Evolutionary conservation across 1,284 basidiomycete genomes (phyloP), one percentile per base, ranked within the genome.

Genomic region (Bondarzewia mesenterica): DNA sequence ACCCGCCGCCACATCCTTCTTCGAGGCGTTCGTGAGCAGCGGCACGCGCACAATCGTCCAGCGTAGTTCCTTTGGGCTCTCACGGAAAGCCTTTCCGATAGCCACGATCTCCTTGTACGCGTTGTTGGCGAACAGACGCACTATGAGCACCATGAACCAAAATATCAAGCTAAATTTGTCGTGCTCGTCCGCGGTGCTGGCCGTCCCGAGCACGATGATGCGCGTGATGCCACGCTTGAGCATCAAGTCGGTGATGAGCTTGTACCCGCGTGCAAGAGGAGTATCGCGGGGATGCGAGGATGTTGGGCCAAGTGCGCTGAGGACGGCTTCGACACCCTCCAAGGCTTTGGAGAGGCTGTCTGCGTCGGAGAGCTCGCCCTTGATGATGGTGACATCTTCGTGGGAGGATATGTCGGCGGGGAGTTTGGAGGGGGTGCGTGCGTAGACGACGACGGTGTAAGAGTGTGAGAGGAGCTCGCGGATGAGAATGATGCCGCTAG

Each of bases 31-130:
- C 35, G 69, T 79, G 55, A 86, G 58, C 22, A 82, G 37, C 1
- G 81, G 81, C 1, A 86, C 82, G 27, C 85, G 67, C 20, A 71
- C 76, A 38, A 86, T 75, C 5, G 82, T 86, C 80, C 82, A 86
- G 21, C 78, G 73, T 14, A 85, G 55, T 22, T 73, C 68, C 0
- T 63, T 65, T 4, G 71, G 72, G 4, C 71, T 72, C 47, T 73
- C 63, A 14, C 75, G 69, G 39, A 86, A 69, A 6, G 66, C 67
- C 45, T 81, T 66, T 15, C 79, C 83, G 47, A 83, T 71, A 4
- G 66, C 69, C 10, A 77, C 72, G 27, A 77, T 58, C 52, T 76
- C 75, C 42, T 62, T 68, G 54, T 74, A 78, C n/a, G 70, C 70
- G 43, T 60, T 62, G 29, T 58, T 64, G 1, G 64, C 68, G 51